Percentiles rank a stretch among this genome's conserved stretches.
Evolutionary conservation across 257 asterid species (phyloP).

Genomic region (Solanum microdontum): DNA sequence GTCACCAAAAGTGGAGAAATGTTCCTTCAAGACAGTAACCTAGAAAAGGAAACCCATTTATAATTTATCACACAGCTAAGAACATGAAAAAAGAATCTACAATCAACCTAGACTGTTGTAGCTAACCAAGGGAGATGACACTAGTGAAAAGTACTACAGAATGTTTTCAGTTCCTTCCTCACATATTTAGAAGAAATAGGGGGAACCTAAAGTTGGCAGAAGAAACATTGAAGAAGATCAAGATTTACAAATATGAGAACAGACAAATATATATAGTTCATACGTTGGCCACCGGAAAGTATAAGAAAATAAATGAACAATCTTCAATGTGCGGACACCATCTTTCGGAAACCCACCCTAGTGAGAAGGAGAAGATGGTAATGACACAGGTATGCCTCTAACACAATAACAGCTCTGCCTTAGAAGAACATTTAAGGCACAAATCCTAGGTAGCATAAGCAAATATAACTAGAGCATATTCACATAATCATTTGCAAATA

Average conservation of each 20-base stretch:
- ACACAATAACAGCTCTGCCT: neutral
- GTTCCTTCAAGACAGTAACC: constrained; percentile 70
- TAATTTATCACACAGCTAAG: neutral
- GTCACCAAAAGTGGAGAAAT: constrained; percentile 71
- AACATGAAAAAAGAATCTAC: neutral
- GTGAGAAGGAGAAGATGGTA: neutral
- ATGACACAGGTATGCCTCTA: neutral
- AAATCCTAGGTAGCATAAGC: neutral
- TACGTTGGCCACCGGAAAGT: neutral
- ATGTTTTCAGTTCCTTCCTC: neutral
- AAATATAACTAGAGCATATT: neutral
- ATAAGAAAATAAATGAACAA: neutral
- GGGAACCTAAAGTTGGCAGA: neutral
- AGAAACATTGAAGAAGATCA: neutral
- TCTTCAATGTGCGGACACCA: neutral
- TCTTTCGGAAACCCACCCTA: neutral
- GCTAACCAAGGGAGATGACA: neutral
- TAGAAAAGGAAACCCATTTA: constrained; percentile 12
- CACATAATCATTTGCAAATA: neutral
- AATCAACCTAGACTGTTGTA: neutral
- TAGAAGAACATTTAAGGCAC: neutral
- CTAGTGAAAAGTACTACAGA: neutral
- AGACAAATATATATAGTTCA: neutral
- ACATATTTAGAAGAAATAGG: neutral
- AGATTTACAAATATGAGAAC: neutral